Evolutionary conservation across 2,329 filamentous ascomycete genomes (phyloP), one percentile per base, ranked within the genome.

Genomic region (Beauveria pseudobassiana): DNA sequence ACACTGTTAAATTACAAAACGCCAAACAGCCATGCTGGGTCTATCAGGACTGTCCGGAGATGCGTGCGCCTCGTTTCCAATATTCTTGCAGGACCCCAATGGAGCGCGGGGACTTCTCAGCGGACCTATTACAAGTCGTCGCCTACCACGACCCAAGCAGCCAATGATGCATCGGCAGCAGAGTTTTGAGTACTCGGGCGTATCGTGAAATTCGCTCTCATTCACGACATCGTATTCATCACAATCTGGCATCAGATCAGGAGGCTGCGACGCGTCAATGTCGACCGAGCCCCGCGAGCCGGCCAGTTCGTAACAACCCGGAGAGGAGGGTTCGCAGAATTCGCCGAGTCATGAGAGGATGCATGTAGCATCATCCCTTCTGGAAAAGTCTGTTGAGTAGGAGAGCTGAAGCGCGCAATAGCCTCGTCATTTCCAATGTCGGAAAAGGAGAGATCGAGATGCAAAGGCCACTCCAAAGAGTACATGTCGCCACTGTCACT

Each of bases 91-190:
- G 70, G 68, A 69, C 67, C 69, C 70, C 64, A 63, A 63, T 63
- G 67, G 67, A 57, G 60, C 63, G 65, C 67, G 66, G 69, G 71
- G 69, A 69, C 69, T 68, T 65, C 60, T 63, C 56, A 66, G 70
- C 73, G 75, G 75, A 77, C 74, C 70, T 78, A 75, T 71, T 79
- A 75, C 75, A 72, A 77, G 76, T 73, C 77, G 73, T 78, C 76
- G 69, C 73, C 74, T 67, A 79, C 69, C 69, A 79, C 71, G 42
- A 78, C 72, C 77, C 77, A 79, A 64, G 73, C 68, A 48, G 74
- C 75, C 26, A 71, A 67, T 58, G 67, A 60, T n/a, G 59, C 9
- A 48, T 61, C 67, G 42, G 68, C 65, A 51, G 67, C 62, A 58
- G 68, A 66, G 18, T 64, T 68, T 67, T 65, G 67, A 61, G 51